Evolutionary conservation across 495 filamentous ascomycete genomes (phyloP), one percentile per base, ranked within the genome.

Genomic region (Daldinia grandis): DNA sequence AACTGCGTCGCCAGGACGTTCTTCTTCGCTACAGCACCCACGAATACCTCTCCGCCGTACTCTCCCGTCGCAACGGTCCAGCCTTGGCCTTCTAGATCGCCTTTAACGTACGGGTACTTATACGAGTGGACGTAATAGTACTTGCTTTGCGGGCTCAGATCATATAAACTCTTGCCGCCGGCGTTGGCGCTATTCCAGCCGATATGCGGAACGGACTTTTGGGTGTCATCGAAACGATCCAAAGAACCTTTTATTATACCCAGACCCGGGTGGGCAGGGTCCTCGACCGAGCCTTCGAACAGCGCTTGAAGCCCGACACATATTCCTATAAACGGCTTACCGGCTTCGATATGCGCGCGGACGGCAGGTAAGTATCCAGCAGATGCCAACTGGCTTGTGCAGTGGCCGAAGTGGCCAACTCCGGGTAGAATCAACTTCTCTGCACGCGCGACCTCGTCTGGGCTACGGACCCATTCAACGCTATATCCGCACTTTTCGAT

Each of bases 101-200:
- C 93, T 62, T 87, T 80, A 56, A 78, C 79, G 76, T 97, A 94
- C 0, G 90, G 90, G 19, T 90, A 90, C 59, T 94, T 95, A 75
- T 97, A 99, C 1, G 93, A 93, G 80, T 99, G 95, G 35, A 99
- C 94, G 73, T 98, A 99, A 78, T 99, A 99, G 83, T 98, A 99
- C 78, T 98, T 98, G 78, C 92, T 97, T 70, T 82, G 82, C 4
- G 92, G 88, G 49, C 85, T 78, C 54, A 99, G 78, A 44, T 91
- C 94, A 76, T 92, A 97, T 37, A 98, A 72, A 38, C 83, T 82
- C 35, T 82, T 81, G 35, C 78, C 81, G 0, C 78, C 79, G 40
- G 81, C 82, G 8, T 80, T 80, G 42, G 95, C 95, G 31, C 89
- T 93, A 76, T 99, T 99, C 95, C 95, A 99, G 14, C 95, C 95